Percentiles rank a stretch among this genome's conserved stretches.
Evolutionary conservation across 2,329 filamentous ascomycete species (phyloP).

Genomic region (Penicillium sp.): DNA sequence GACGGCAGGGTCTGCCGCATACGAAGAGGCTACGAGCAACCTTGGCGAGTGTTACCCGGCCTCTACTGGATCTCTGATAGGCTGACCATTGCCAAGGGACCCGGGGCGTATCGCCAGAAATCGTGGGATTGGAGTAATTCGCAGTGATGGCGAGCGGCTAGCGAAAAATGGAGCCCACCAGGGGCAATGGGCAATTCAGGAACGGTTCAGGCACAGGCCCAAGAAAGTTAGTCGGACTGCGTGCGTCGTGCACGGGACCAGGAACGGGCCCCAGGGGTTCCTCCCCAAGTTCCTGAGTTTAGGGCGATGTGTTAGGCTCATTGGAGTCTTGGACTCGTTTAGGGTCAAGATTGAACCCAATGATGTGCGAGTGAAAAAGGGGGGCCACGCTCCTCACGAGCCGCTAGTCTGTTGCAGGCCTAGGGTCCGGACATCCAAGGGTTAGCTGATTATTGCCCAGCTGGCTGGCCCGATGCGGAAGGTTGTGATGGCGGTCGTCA

Average conservation of each 20-base stretch:
- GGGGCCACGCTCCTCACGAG: constrained; percentile 3
- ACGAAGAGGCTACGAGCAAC: neutral
- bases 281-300: constrained; percentile 2
- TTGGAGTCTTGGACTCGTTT: neutral
- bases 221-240: neutral
- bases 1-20: neutral
- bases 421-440: constrained; percentile 8
- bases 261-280: constrained; percentile 23
- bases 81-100: constrained; percentile 1
- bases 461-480: neutral
- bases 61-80: neutral
- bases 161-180: neutral
- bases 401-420: constrained; percentile 12
- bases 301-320: neutral
- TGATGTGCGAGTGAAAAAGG: constrained; percentile 1
- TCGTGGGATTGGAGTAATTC: constrained; percentile 4
- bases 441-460: neutral
- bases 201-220: constrained; percentile 20
- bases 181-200: neutral
- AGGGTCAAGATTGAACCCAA: neutral
- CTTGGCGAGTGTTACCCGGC: constrained; percentile 1
- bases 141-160: constrained; percentile 7
- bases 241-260: constrained; percentile 1
- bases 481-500: constrained; percentile 3
- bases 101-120: neutral